Evolutionary conservation across 768 basidiomycete genomes (phyloP), one percentile per base, ranked within the genome.

Genomic region (Phallus indusiatus): DNA sequence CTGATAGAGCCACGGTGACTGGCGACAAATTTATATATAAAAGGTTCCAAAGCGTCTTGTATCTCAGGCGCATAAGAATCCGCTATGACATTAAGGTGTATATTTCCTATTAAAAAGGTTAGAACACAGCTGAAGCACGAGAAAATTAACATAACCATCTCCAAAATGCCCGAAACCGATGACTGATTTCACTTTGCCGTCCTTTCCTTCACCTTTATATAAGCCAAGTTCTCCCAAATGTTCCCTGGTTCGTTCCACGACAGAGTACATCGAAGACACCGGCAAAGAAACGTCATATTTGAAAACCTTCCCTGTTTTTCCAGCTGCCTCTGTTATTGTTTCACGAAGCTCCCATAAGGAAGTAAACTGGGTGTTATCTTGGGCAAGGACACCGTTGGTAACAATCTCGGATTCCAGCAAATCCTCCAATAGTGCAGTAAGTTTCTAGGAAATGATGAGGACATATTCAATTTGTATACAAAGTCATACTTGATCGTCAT

Each of bases 251-350:
- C 78, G 72, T 68, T 96, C 90, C 34, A 98, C 90, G 14, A 95
- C 84, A 8, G 80, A 78, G 73, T 97, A 86, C 80, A 98, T 97
- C 62, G 83, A 80, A 18, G 82, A 79, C 4, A 94, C 76, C 6
- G 94, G 94, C 14, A 98, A 82, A 11, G 90, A 93, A 49, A 99
- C 81, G 66, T 96, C 94, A 68, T 98, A 99, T 74, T 99, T 99
- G 77, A 97, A 98, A 6, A 86, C 84, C 65, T 92, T 93, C 47
- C 96, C 96, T 69, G 91, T 85, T 69, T 97, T 97, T 42, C 89
- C 88, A 4, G 89, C 81, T 5, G 93, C 90, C 70, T 99, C 96
- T 1, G 96, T 83, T 22, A 98, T 79, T 16, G 89, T 85, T 73
- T 99, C 96, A 24, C 95, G 86, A 18, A 97, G 76, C 0, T 85